Base-by-base conservation (phyloP, 305 asterid species). In the Fraxinus xanthoxyloides region DNA sequence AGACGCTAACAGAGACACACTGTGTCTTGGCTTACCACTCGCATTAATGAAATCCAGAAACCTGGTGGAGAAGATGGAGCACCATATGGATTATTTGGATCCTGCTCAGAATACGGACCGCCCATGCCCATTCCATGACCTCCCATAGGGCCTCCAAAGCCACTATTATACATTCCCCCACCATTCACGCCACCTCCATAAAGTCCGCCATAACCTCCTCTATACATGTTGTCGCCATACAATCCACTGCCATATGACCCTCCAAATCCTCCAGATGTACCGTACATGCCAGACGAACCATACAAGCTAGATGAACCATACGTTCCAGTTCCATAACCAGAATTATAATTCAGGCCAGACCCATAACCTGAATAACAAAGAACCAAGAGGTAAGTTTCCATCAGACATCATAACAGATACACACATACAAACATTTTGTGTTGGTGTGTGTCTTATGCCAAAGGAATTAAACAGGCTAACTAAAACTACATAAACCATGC, bases 31-130 rank as follows among this genome's bases (percentile, higher is more conserved):
- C 97, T 87, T 87, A 95, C 99, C 97, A 95, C 96, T 28, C 89
- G 93, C 98, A 96, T 93, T 56, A 96, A 85, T 31, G 99, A 96
- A 77, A 96, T 48, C 99, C 98, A 93, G 85, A 96, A 96, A 82
- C 81, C 79, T 28, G 99, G 99, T 40, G 99, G 99, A 79, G 95
- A 86, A 81, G 98, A 28, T 80, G 98, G 95, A 79, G 91, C 85
- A 77, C 99, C 98, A 85, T 84, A 93, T 3, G 98, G 99, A 84
- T 91, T 91, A 87, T 95, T 94, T 38, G 99, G 99, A 84, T 96
- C 99, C 85, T 28, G 74, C 34, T 90, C 97, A 51, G 98, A 98
- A 32, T 40, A 84, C 59, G 94, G 94, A 30, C 90, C 95, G 32
- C 97, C 98, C 96, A 92, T 90, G 35, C 98, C 97, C 93, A 92